Evolutionary conservation across 129 eudicot species (phyloP).

Genomic region (Ambrosia trifida): DNA sequence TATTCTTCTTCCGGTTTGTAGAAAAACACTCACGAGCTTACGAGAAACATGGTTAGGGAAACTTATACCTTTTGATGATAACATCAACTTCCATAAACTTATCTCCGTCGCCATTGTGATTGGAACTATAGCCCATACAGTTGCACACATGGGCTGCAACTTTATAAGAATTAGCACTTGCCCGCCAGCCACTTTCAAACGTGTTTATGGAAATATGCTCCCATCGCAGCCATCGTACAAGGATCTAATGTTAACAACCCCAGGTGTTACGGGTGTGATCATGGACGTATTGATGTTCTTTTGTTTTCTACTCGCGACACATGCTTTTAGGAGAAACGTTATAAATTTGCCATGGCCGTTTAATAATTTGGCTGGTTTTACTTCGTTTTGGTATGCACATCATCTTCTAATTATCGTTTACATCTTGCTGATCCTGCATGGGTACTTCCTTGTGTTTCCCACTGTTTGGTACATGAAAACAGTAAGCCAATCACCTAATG

Average conservation of each 20-base stretch:
- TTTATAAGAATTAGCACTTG: slow-evolving; percentile 41
- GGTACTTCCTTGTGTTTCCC: slow-evolving; percentile 68
- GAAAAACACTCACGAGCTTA: slow-evolving; percentile 58
- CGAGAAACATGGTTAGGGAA: slow-evolving; percentile 50
- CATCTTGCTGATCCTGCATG: slow-evolving; percentile 71
- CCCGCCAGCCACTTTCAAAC: slow-evolving; percentile 39
- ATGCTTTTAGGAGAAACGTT: slow-evolving; percentile 84
- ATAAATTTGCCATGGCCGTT: slow-evolving; percentile 71
- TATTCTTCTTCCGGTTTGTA: slow-evolving; percentile 62
- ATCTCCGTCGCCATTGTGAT: slow-evolving; percentile 49
- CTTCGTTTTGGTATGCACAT: slow-evolving; percentile 96
- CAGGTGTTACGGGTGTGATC: slow-evolving; percentile 68
- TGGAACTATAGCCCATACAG: slow-evolving; percentile 35
- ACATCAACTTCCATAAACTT: slow-evolving; percentile 55
- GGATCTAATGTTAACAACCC: slow-evolving; percentile 44
- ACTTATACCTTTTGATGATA: slow-evolving; percentile 59
- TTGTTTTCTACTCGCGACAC: slow-evolving; percentile 77
- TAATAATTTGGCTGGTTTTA: slow-evolving; percentile 77
- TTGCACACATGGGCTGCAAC: slow-evolving; percentile 44
- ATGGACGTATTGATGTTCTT: slow-evolving; percentile 71
- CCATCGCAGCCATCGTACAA: slow-evolving; percentile 59
- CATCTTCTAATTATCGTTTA: slow-evolving; percentile 79
- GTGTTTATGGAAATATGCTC: slow-evolving; percentile 50
- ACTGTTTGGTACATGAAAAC: slow-evolving; percentile 63
- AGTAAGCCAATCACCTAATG: slow-evolving; percentile 45